These are phyloP conservation scores for Gossypium raimondii DNA, from an alignment of 345 rosid genomes.

Conservation along the genomic window DNA sequence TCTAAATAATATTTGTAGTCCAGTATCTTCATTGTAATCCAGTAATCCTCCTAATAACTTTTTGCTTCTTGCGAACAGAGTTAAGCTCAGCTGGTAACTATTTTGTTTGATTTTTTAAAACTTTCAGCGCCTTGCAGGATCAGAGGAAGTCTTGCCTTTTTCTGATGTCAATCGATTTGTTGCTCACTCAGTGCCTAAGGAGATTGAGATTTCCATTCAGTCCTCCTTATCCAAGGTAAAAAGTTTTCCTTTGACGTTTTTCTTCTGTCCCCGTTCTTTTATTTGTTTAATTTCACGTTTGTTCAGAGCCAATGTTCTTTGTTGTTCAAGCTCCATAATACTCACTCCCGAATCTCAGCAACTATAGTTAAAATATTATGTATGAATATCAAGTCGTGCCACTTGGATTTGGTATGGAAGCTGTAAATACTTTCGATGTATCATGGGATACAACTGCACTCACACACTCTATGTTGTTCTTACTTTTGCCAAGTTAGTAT, in stretches of 20 bases:
- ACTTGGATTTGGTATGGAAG: not conserved
- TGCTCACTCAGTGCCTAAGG: constrained; percentile 46
- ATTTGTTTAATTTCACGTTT: not conserved
- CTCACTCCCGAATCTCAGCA: not conserved
- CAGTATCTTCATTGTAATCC: not conserved
- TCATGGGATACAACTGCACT: too few species aligned
- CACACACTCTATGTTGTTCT: not conserved
- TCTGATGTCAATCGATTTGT: constrained; percentile 39
- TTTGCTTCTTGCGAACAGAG: not conserved
- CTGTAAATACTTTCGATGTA: not conserved
- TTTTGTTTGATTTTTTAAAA: constrained; percentile 22
- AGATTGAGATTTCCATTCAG: constrained; percentile 55
- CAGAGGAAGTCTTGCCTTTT: constrained; percentile 66
- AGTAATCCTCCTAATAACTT: not conserved
- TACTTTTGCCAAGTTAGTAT: not conserved
- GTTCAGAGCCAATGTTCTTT: not conserved
- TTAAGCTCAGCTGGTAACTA: not conserved
- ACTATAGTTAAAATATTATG: not conserved
- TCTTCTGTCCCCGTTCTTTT: not conserved
- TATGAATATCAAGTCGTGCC: not conserved
- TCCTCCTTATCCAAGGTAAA: constrained; percentile 51
- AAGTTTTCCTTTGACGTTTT: constrained; percentile 4
- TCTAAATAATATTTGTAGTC: not conserved
- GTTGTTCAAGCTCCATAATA: not conserved
- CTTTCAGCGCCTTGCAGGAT: constrained; percentile 75